Evolutionary conservation across 2,329 filamentous ascomycete genomes (phyloP).

Genomic region (Podosphaera aphanis): DNA sequence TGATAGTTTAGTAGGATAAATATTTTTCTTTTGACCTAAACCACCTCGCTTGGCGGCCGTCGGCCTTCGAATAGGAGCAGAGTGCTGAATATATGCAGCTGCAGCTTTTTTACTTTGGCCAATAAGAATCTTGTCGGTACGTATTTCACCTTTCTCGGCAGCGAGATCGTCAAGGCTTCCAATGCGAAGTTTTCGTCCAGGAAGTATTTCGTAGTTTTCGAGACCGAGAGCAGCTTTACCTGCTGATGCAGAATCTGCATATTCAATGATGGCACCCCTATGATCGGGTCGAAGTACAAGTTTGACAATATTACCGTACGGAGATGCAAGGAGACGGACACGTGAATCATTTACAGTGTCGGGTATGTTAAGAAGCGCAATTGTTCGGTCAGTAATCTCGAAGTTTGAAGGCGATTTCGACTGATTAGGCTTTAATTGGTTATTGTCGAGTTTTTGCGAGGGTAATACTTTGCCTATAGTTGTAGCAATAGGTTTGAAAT

Average conservation of each 20-base stretch:
- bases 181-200: constrained; percentile 27
- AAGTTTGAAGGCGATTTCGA: constrained; percentile 18
- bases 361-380: constrained; percentile 65
- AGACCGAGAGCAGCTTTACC: constrained; percentile 46
- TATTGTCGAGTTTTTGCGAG: constrained; percentile 3
- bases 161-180: constrained; percentile 32
- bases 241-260: constrained; percentile 36
- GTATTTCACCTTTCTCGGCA: constrained; percentile 23
- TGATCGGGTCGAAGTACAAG: constrained; percentile 61
- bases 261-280: constrained; percentile 71
- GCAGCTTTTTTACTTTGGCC: constrained; percentile 17
- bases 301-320: constrained; percentile 48
- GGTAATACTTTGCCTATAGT: constrained; percentile 17
- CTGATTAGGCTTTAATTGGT: not conserved
- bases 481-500: constrained; percentile 31
- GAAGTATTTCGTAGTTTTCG: constrained; percentile 29
- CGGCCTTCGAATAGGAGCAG: constrained; percentile 15
- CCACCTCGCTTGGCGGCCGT: constrained; percentile 17
- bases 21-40: constrained; percentile 16
- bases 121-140: constrained; percentile 20
- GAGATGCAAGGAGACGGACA: constrained; percentile 47
- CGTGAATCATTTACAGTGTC: constrained; percentile 83
- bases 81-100: constrained; percentile 14
- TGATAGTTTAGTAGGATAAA: constrained; percentile 12
- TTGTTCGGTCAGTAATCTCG: constrained; percentile 40